A percentile compares a stretch with the other conserved stretches of the same genome.
phyloP scores from a whole-genome alignment of 2,329 filamentous ascomycete genomes.

The Fusarium phyllophilum region DNA sequence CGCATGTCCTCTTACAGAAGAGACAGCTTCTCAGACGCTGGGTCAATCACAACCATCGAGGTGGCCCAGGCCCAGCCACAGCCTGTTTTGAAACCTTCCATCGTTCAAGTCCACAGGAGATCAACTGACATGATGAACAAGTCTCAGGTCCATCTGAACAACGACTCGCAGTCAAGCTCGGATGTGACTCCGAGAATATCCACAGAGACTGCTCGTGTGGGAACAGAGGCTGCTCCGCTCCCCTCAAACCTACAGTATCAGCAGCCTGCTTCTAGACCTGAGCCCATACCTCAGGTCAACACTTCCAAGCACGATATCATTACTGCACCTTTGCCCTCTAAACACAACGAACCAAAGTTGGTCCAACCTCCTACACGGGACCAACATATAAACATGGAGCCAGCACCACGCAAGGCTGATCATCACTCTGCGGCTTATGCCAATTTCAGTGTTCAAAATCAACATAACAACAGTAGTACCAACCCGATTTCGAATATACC shows the following conservation, averaged over 20 bases:
- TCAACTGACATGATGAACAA: conserved; percentile 35
- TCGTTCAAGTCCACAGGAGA: conserved; percentile 39
- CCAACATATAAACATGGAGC: not conserved
- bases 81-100: conserved; percentile 39
- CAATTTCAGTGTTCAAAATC: not conserved
- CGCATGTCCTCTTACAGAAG: conserved; percentile 26
- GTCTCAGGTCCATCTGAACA: conserved; percentile 13
- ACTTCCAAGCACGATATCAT: not conserved
- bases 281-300: not conserved
- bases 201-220: conserved; percentile 1
- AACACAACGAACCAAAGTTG: not conserved
- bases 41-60: conserved; percentile 41
- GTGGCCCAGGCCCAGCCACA: conserved; percentile 42
- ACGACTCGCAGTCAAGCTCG: conserved; percentile 6
- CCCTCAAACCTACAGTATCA: conserved; percentile 8
- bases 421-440: conserved; percentile 2
- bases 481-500: not conserved
- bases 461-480: not conserved
- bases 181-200: conserved; percentile 23
- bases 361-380: not conserved
- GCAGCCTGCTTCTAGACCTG: not conserved
- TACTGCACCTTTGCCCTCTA: conserved; percentile 19
- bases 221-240: not conserved
- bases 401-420: conserved; percentile 1
- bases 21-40: conserved; percentile 40